Evolutionary conservation across 495 filamentous ascomycete genomes (phyloP).

Genomic region (Astrothelium macrocarpum): DNA sequence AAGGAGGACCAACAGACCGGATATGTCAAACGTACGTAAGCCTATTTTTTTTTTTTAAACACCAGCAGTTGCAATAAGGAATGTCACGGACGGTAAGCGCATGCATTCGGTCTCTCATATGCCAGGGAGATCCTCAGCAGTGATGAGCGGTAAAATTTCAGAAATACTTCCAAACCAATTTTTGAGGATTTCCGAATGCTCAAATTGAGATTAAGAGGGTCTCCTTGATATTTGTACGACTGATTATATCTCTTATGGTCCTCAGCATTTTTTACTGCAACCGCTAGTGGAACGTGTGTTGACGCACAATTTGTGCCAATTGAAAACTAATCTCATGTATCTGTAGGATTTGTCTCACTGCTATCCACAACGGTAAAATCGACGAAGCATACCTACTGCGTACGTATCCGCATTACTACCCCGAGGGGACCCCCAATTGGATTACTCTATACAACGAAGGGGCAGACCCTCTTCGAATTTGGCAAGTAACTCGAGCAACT

Average conservation of each 20-base stretch:
- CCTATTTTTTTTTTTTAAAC: not conserved
- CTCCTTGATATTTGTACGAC: no score
- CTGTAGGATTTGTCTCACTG: conserved; percentile 29
- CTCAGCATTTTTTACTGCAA: no score
- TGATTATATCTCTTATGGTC: no score
- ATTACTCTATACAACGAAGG: conserved; percentile 36
- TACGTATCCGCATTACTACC: conserved; percentile 33
- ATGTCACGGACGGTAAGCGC: no score
- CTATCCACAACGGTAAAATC: conserved; percentile 32
- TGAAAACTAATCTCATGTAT: not conserved
- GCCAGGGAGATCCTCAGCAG: no score
- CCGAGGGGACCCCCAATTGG: conserved; percentile 27
- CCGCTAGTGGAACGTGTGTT: no score
- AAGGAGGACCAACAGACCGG: conserved; percentile 18
- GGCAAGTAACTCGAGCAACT: conserved; percentile 45
- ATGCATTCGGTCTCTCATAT: not conserved
- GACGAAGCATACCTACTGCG: conserved; percentile 36
- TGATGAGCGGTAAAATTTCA: no score
- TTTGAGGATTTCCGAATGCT: no score
- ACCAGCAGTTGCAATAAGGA: no score
- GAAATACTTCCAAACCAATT: no score
- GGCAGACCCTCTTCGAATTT: conserved; percentile 36
- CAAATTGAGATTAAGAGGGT: no score
- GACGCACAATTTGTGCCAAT: no score
- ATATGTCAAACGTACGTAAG: conserved; percentile 32